Conservation (phyloP, 2,329 filamentous ascomycete genomes). For the Beauveria sp. region DNA sequence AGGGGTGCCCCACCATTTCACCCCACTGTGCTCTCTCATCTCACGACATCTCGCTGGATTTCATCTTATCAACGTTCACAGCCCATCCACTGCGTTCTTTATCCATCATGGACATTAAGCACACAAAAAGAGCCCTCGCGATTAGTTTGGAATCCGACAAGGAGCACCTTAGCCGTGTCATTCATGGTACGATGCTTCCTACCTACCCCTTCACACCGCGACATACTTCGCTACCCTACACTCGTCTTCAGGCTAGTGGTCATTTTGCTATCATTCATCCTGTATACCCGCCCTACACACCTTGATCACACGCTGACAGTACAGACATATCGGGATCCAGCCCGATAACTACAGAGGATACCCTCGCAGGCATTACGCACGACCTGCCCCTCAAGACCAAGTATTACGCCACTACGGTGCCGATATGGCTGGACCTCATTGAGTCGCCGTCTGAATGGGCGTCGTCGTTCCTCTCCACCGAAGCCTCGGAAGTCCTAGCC, state of each 20-base stretch:
- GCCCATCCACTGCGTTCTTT: neutral
- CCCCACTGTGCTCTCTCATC: neutral
- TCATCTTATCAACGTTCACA: neutral
- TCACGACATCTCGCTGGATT: neutral
- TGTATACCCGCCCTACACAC: neutral
- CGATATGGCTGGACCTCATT: slow-evolving; percentile 61
- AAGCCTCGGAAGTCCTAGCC: slow-evolving; percentile 54
- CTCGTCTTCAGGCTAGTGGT: neutral
- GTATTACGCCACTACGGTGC: slow-evolving; percentile 55
- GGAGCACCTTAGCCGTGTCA: slow-evolving; percentile 39
- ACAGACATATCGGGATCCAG: slow-evolving; percentile 46
- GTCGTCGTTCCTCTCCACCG: slow-evolving; percentile 48
- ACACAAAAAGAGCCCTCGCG: slow-evolving; percentile 51
- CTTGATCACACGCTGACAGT: neutral
- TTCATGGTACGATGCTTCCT: slow-evolving; percentile 40
- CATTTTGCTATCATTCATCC: too few species aligned
- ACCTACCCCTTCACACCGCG: neutral
- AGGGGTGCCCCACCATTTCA: neutral
- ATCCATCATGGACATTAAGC: slow-evolving; percentile 29
- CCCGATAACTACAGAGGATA: slow-evolving; percentile 30
- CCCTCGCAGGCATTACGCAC: slow-evolving; percentile 54
- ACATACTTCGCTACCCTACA: neutral
- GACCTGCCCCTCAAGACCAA: slow-evolving; percentile 44
- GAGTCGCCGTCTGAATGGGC: slow-evolving; percentile 46
- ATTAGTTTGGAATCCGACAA: slow-evolving; percentile 42